phyloP scores from a whole-genome alignment of 2,329 filamentous ascomycete species.

The Ophiostoma sp. region DNA sequence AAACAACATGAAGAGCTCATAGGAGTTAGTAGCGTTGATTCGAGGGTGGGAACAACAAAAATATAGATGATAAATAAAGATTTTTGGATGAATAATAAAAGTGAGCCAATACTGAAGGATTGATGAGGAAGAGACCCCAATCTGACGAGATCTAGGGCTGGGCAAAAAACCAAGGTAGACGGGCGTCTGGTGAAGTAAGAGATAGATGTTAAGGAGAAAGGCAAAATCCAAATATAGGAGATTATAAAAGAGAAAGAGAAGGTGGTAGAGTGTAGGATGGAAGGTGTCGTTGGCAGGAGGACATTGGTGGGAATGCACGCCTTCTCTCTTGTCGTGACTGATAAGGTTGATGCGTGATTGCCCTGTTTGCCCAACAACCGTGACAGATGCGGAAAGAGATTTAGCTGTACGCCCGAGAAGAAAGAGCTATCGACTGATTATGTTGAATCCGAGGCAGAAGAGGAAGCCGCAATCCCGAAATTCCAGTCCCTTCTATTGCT shows the following conservation, averaged over 20 bases:
- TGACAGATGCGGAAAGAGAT: not conserved
- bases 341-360: not conserved
- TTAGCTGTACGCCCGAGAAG: not conserved
- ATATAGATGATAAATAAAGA: not conserved
- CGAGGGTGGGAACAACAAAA: not conserved
- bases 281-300: conserved; percentile 4
- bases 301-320: not conserved
- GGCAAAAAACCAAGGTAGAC: conserved; percentile 7
- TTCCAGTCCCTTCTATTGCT: not conserved
- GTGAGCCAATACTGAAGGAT: not conserved
- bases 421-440: not conserved
- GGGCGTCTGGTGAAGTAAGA: not conserved
- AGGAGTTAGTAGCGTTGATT: not conserved
- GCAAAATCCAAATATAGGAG: not conserved
- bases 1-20: not conserved
- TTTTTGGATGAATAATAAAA: not conserved
- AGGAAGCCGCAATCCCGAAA: not conserved
- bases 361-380: not conserved
- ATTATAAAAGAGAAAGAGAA: not conserved
- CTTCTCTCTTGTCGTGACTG: not conserved
- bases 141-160: not conserved
- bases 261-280: not conserved
- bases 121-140: not conserved
- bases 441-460: not conserved
- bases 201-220: not conserved